Conservation (phyloP, 495 filamentous ascomycete genomes). For the Aspergillus egyptiacus region DNA sequence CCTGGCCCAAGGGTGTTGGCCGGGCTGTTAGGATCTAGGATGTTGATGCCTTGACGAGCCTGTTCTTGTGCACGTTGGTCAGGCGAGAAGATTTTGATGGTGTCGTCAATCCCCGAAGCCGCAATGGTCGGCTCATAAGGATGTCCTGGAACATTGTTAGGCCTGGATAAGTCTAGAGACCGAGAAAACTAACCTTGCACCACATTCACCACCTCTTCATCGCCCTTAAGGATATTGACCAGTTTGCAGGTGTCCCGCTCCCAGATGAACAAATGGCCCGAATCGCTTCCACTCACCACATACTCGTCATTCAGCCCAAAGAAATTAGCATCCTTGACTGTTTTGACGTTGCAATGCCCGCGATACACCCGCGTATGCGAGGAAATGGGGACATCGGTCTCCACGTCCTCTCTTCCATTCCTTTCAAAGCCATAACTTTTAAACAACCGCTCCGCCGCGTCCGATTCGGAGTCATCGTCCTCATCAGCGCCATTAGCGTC, state of each 20-base stretch:
- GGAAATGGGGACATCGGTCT: constrained; percentile 49
- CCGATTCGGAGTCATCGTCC: constrained; percentile 28
- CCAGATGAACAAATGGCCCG: constrained; percentile 67
- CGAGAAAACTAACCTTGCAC: constrained; percentile 47
- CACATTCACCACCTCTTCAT: constrained; percentile 71
- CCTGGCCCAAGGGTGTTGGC: constrained; percentile 27
- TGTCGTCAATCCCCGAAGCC: constrained; percentile 66
- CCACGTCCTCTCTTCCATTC: constrained; percentile 41
- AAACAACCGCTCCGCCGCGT: constrained; percentile 24
- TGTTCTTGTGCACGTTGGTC: constrained; percentile 54
- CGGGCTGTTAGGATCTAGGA: constrained; percentile 40
- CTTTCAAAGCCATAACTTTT: constrained; percentile 26
- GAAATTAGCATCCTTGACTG: constrained; percentile 72
- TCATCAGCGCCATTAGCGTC: constrained; percentile 20
- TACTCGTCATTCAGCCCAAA: constrained; percentile 69
- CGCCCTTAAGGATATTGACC: constrained; percentile 64
- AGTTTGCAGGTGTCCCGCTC: constrained; percentile 58
- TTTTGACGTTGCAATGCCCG: constrained; percentile 69
- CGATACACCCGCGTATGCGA: constrained; percentile 54
- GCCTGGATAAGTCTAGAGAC: background rate
- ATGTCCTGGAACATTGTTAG: constrained; percentile 42
- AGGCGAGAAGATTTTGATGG: constrained; percentile 69
- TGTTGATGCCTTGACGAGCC: constrained; percentile 51
- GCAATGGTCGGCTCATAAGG: constrained; percentile 68
- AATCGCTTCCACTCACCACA: constrained; percentile 65